A percentile compares a stretch with the other conserved stretches of the same genome.
Conservation (phyloP, 1,284 basidiomycete genomes). For the Rhodotorula sp. region DNA sequence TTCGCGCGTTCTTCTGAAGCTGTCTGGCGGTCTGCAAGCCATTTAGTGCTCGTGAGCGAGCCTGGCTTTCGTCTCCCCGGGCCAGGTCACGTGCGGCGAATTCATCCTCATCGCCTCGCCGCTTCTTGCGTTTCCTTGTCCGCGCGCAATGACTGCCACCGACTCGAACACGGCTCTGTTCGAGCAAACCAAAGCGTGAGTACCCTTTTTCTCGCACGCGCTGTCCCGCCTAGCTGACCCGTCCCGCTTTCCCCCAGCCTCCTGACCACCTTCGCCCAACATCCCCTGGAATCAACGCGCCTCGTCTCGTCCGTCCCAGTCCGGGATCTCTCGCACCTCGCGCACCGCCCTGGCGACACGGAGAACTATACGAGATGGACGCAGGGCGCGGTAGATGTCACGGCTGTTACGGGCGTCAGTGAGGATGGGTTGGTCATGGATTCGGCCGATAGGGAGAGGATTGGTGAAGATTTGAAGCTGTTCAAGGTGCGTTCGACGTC, state of each 20-base stretch:
- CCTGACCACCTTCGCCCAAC: slow-evolving; percentile 9
- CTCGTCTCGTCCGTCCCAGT: slow-evolving; percentile 20
- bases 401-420: slow-evolving; percentile 20
- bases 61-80: no score
- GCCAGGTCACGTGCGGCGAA: no score
- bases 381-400: slow-evolving; percentile 10
- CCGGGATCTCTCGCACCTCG: slow-evolving; percentile 3
- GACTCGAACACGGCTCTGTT: slow-evolving; percentile 20
- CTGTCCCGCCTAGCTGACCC: neutral
- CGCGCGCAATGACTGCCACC: slow-evolving; percentile 1
- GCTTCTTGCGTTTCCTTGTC: neutral
- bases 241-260: neutral
- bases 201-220: neutral
- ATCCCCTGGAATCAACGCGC: slow-evolving; percentile 2
- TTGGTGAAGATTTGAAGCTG: slow-evolving; percentile 27
- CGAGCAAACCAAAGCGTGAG: slow-evolving; percentile 32
- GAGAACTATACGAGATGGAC: slow-evolving; percentile 32
- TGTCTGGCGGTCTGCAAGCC: no score
- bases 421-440: slow-evolving; percentile 33
- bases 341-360: slow-evolving; percentile 1
- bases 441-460: slow-evolving; percentile 22
- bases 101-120: neutral
- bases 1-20: no score
- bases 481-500: slow-evolving; percentile 29
- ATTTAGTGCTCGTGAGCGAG: no score